These are phyloP conservation scores for Verticillium longisporum DNA, from an alignment of 2,329 filamentous ascomycete species.

Conservation along the genomic window DNA sequence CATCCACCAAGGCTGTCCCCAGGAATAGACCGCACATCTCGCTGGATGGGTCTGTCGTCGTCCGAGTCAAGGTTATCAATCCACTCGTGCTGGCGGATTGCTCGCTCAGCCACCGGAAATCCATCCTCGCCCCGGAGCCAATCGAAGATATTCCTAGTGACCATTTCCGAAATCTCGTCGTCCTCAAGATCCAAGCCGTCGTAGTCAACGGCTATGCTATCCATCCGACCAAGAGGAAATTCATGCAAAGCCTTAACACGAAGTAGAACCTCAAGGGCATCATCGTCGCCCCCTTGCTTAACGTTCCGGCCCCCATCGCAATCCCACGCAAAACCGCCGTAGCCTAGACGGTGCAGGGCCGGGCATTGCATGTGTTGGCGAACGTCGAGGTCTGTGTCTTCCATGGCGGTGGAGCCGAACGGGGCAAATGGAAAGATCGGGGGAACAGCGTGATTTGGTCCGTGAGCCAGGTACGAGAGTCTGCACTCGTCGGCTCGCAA, in stretches of 20 bases:
- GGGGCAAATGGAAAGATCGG: constrained; percentile 12
- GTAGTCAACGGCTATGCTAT: background rate
- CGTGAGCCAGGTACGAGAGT: constrained; percentile 11
- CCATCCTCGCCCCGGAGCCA: constrained; percentile 19
- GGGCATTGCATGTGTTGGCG: constrained; percentile 8
- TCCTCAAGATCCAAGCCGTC: background rate
- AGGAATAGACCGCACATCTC: constrained; percentile 5
- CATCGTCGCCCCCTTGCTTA: constrained; percentile 2
- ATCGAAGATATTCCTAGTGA: constrained; percentile 20
- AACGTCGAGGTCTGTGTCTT: constrained; percentile 13
- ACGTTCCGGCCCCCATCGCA: background rate
- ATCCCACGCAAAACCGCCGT: background rate
- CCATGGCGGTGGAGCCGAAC: constrained; percentile 9
- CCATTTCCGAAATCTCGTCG: constrained; percentile 10
- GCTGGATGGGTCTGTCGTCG: constrained; percentile 11
- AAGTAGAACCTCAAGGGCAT: constrained; percentile 15
- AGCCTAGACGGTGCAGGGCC: background rate
- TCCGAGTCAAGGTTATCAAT: constrained; percentile 19
- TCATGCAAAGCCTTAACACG: background rate
- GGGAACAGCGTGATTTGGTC: constrained; percentile 3
- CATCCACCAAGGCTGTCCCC: background rate
- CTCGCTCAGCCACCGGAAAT: constrained; percentile 19
- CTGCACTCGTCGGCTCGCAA: constrained; percentile 14
- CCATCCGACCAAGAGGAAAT: too few species aligned
- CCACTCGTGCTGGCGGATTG: constrained; percentile 20